These are phyloP conservation scores for Chenopodium berlandieri DNA, from an alignment of 148 eudicot genomes.

Conservation along the genomic window DNA sequence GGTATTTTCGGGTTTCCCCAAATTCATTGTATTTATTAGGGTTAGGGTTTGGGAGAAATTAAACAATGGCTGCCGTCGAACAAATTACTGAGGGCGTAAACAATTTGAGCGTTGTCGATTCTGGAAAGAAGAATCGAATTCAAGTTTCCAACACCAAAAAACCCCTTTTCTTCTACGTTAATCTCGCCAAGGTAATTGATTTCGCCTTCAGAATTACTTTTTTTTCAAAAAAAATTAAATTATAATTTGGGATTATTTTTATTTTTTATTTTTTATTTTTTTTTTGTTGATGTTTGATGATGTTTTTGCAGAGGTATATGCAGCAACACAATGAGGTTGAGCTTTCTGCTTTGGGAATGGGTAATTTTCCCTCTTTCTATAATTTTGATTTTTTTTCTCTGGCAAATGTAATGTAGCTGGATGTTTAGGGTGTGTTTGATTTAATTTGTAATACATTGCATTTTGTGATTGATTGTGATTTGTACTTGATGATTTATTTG, in stretches of 20 bases:
- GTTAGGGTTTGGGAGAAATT: conserved; percentile 12
- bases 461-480: background rate
- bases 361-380: conserved; percentile 28
- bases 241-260: too few species aligned
- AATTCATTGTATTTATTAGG: background rate
- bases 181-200: conserved; percentile 56
- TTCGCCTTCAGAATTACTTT: background rate
- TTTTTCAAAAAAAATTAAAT: background rate
- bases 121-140: conserved; percentile 51
- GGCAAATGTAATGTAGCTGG: background rate
- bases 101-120: conserved; percentile 41
- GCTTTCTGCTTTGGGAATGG: conserved; percentile 74
- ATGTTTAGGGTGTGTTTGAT: background rate
- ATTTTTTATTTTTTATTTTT: too few species aligned
- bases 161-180: conserved; percentile 67
- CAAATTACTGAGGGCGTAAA: conserved; percentile 48
- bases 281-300: background rate
- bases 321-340: conserved; percentile 62
- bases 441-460: background rate
- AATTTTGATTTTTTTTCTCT: background rate
- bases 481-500: background rate
- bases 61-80: conserved; percentile 37
- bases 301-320: conserved; percentile 50
- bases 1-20: background rate
- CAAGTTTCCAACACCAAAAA: conserved; percentile 70